Evolutionary conservation across 257 asterid genomes (phyloP), one percentile per base, ranked within the genome.

Genomic region (Nyctanthes arbortristis): DNA sequence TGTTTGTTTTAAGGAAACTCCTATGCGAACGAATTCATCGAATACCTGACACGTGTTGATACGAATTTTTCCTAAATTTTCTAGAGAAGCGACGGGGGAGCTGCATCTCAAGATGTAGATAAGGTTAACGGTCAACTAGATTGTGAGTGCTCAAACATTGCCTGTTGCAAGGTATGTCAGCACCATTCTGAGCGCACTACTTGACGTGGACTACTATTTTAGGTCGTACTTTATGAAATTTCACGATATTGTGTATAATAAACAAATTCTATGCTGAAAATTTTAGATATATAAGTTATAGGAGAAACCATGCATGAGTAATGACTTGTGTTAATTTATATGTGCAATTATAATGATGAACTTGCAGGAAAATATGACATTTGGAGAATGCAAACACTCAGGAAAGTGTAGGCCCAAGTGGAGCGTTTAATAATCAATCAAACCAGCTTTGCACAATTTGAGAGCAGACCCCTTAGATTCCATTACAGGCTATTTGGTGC

Each of bases 41-140:
- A 14, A 40, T 6, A 40, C 22, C 49, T 3, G 14, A 29, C 24
- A 32, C 2, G 24, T 22, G 3, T 12, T 1, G 18, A 27, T 36
- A 52, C 20, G 27, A 13, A 8, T 29, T 11, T 4, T 66, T 57
- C 13, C 37, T 61, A 57, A 31, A 62, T 52, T 56, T 70, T 74
- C 78, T 84, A 91, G 99, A 91, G 97, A 84, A 94, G 99, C 68
- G 92, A 91, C 75, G 99, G 96, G 64, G 97, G 97, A 56, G 99
- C 97, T 74, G 92, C 95, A 30, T 57, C 95, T 55, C 87, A 79
- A 68, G 97, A 93, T 35, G 88, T 88, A 34, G 96, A 94, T 71
- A 76, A 28, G 66, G 93, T 93, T n/a, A 94, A 91, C 68, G 97
- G 96, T 8, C 89, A 85, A 60, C 77, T 81, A 14, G 75, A 87